A percentile compares a stretch with the other conserved stretches of the same genome.
These are phyloP conservation scores for Wallacemonas rigidus DNA, from an alignment of 208 protist genomes.

Conservation along the genomic window DNA sequence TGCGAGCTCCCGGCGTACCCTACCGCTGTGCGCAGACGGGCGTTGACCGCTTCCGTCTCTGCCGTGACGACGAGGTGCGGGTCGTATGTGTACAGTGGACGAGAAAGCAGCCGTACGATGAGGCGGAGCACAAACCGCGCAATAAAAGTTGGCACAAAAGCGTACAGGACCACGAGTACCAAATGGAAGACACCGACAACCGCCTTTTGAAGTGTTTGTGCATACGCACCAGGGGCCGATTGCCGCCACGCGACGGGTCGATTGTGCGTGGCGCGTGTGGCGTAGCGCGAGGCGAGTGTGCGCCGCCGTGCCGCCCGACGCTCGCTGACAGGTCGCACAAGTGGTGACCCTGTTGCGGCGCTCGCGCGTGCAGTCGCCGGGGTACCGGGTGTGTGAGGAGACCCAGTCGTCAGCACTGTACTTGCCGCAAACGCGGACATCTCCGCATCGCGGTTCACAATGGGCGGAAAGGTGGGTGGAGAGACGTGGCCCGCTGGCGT, in stretches of 20 bases:
- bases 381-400: too few species aligned
- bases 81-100: constrained; percentile 52
- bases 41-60: constrained; percentile 39
- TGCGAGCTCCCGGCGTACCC: too few species aligned
- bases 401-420: not conserved
- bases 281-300: constrained; percentile 47
- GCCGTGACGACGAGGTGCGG: constrained; percentile 29
- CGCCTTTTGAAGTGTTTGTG: not conserved
- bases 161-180: constrained; percentile 38
- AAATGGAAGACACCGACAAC: constrained; percentile 34
- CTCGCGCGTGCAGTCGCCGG: not conserved
- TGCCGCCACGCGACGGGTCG: constrained; percentile 15
- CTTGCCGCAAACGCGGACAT: not conserved
- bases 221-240: not conserved
- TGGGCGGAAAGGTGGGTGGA: not conserved
- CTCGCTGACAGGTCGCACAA: constrained; percentile 3
- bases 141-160: constrained; percentile 42
- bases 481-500: constrained; percentile 1
- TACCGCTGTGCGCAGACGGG: not conserved
- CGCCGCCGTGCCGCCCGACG: constrained; percentile 13
- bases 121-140: constrained; percentile 36
- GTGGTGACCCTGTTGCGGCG: not conserved
- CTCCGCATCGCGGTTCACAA: not conserved
- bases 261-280: constrained; percentile 26
- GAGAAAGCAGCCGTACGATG: constrained; percentile 22